A percentile compares a stretch with the other conserved stretches of the same genome.
These are phyloP conservation scores for Suhomyces chickasaworum DNA, from an alignment of 1,139 yeast species.

Conservation along the genomic window DNA sequence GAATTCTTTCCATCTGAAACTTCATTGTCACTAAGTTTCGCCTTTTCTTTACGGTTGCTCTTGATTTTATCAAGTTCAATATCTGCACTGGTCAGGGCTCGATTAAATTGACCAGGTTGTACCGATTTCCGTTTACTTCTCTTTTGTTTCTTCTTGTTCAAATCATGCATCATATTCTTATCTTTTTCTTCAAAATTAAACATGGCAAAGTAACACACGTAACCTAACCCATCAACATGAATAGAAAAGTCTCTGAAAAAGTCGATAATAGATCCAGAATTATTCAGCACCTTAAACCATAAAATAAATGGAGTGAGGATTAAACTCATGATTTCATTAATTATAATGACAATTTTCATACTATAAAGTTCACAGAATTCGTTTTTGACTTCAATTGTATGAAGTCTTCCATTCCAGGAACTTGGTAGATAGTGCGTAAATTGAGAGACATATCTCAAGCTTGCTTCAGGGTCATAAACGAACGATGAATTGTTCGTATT, in stretches of 20 bases:
- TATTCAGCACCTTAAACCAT: constrained; percentile 77
- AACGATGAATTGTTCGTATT: constrained; percentile 32
- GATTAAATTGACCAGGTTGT: constrained; percentile 10
- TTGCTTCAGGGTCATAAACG: constrained; percentile 88
- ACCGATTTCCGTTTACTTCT: constrained; percentile 2
- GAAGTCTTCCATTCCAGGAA: constrained; percentile 82
- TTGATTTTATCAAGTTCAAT: constrained; percentile 19
- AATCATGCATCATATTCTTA: constrained; percentile 49
- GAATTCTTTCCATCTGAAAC: constrained; percentile 21
- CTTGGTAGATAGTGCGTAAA: constrained; percentile 89
- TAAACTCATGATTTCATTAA: constrained; percentile 79
- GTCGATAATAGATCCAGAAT: constrained; percentile 77
- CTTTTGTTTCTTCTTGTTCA: constrained; percentile 30
- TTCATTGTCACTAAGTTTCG: constrained; percentile 16
- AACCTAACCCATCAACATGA: constrained; percentile 92
- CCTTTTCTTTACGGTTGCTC: constrained; percentile 13
- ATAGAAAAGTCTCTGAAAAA: constrained; percentile 87
- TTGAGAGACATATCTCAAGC: constrained; percentile 73
- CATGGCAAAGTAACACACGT: constrained; percentile 92
- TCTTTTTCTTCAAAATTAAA: constrained; percentile 72
- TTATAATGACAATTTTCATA: constrained; percentile 67
- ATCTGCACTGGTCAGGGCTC: constrained; percentile 12
- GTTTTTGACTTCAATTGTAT: constrained; percentile 76
- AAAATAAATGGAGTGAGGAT: constrained; percentile 83
- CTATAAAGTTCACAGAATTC: constrained; percentile 83